Conservation (phyloP, 2,329 filamentous ascomycete species). For the Aspergillus arachidicola region DNA sequence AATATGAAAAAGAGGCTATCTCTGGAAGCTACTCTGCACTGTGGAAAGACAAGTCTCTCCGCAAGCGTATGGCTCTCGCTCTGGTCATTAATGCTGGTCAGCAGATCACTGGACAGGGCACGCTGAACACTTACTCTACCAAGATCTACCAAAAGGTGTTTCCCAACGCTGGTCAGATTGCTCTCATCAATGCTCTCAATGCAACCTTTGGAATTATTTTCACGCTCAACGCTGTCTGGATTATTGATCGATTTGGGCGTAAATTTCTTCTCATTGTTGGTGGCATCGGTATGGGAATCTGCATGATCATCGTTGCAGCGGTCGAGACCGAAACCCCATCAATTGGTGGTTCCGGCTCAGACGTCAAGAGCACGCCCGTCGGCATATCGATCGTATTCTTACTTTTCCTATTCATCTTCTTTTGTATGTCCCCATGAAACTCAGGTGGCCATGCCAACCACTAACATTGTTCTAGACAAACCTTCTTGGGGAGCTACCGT, state of each 20-base stretch:
- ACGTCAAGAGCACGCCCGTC: slow-evolving; percentile 60
- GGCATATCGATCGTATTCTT: slow-evolving; percentile 71
- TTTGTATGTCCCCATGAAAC: slow-evolving; percentile 29
- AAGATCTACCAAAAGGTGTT: slow-evolving; percentile 74
- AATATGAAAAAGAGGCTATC: slow-evolving; percentile 72
- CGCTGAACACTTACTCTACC: slow-evolving; percentile 73
- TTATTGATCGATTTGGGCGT: slow-evolving; percentile 70
- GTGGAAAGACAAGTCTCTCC: slow-evolving; percentile 69
- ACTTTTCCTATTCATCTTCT: slow-evolving; percentile 64
- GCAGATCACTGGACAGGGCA: slow-evolving; percentile 72
- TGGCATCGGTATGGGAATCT: slow-evolving; percentile 67
- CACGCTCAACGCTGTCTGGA: slow-evolving; percentile 73
- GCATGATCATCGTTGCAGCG: slow-evolving; percentile 68
- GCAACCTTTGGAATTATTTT: slow-evolving; percentile 73
- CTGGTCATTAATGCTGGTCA: slow-evolving; percentile 71
- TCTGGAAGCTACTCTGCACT: slow-evolving; percentile 64
- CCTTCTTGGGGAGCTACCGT: slow-evolving; percentile 70
- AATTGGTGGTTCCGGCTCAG: slow-evolving; percentile 31
- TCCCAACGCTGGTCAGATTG: slow-evolving; percentile 60
- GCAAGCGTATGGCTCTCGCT: slow-evolving; percentile 67
- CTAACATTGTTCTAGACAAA: slow-evolving; percentile 55
- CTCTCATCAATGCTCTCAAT: slow-evolving; percentile 74
- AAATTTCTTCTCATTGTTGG: slow-evolving; percentile 71
- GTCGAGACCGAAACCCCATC: slow-evolving; percentile 62
- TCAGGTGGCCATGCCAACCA: slow-evolving; percentile 10